Base-by-base conservation (phyloP, 352 stramenopile species). In the Pythium grandisporangium region DNA sequence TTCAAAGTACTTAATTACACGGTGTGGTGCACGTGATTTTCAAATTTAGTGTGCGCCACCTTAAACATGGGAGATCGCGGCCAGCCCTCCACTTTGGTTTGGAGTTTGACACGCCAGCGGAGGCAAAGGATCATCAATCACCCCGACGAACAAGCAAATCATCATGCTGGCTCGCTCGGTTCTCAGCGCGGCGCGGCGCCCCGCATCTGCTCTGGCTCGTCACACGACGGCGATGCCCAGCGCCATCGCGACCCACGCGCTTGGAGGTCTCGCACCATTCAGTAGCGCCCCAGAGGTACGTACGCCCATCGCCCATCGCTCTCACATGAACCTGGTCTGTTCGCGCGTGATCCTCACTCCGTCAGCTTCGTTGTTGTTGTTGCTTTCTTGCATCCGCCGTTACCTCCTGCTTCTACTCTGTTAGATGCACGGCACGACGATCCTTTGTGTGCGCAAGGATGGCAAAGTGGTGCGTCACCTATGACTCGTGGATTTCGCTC, bases 361-460 rank as follows among this genome's bases (percentile, higher is more conserved):
- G n/a, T n/a, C n/a, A n/a, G n/a, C n/a, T 17, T 37, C 39, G 3
- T 16, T 13, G 10, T 29, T 22, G 21, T 20, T 47, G 13, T 23
- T 14, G 12, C 10, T 23, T 42, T 30, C 48, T 30, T 17, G 8
- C 36, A 43, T 11, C 12, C 46, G 10, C 40, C 23, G 16, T 22
- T 43, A 11, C 40, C 42, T 38, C 37, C 4, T 29, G 16, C 29
- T 41, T 44, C 50, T 16, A 37, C 3, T 5, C 6, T 37, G n/a
- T 10, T 60, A 91, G 67, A 90, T 95, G 83, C 87, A 97, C 58
- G 91, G 84, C 26, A 99, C 96, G 24, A 99, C 96, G 16, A 99
- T 99, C 46, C 66, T 99, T 10, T 99, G 93, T 55, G 95, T 99
- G 34, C 91, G 95, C 32, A 98, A 98, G 66, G 84, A 97, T 45